phyloP scores from a whole-genome alignment of 2,329 filamentous ascomycete species.

The Colletotrichum sp. region DNA sequence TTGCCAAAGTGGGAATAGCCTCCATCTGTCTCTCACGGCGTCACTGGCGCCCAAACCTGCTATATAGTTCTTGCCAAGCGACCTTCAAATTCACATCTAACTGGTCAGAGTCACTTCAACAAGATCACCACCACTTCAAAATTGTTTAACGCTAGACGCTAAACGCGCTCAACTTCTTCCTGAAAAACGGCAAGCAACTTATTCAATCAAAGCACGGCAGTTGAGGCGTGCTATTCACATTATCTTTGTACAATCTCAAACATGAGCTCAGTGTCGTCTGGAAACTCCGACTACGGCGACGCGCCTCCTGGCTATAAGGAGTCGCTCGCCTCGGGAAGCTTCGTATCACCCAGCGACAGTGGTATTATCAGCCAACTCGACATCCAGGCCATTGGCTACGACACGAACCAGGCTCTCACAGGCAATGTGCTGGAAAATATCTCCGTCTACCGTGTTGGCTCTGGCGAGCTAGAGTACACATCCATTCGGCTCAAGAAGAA shows the following conservation, averaged over 20 bases:
- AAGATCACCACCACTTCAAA: not conserved
- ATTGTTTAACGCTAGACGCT: not conserved
- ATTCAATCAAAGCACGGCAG: not conserved
- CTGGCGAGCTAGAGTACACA: not conserved
- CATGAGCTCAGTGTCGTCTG: not conserved
- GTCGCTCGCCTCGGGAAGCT: not conserved
- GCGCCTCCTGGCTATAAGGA: not conserved
- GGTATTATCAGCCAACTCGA: not conserved
- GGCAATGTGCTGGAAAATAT: not conserved
- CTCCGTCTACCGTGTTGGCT: not conserved
- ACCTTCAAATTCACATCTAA: not conserved
- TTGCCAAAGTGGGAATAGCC: not conserved
- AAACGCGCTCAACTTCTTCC: not conserved
- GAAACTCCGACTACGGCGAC: not conserved
- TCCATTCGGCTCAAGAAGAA: not conserved
- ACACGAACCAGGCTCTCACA: not conserved
- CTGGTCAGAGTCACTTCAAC: not conserved
- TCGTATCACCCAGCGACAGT: not conserved
- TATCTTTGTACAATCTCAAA: not conserved
- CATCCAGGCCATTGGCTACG: not conserved
- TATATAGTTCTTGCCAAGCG: not conserved
- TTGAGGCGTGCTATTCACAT: not conserved
- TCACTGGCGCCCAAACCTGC: not conserved
- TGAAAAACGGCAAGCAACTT: rapidly evolving
- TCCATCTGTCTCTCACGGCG: rapidly evolving